These are phyloP conservation scores for Nigrospora oryzae DNA, from an alignment of 2,329 filamentous ascomycete genomes.

Conservation along the genomic window DNA sequence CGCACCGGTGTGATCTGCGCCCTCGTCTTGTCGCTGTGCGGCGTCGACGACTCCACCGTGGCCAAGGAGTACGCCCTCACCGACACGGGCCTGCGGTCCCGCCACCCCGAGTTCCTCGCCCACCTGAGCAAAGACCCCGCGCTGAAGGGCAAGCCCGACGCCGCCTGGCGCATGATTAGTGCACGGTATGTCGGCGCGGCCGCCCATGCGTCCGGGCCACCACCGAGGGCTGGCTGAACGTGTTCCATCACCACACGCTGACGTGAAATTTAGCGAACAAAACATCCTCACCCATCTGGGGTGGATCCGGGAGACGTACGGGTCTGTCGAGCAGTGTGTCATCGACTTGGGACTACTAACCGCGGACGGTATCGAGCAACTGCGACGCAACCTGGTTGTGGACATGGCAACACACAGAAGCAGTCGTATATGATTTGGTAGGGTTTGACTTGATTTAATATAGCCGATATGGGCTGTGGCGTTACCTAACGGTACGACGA, in stretches of 20 bases:
- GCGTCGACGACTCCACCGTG: conserved; percentile 42
- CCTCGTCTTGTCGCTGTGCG: conserved; percentile 48
- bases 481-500: too few species aligned
- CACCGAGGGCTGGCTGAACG: not conserved
- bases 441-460: too few species aligned
- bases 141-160: conserved; percentile 34
- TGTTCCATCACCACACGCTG: not conserved
- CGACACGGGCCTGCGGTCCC: conserved; percentile 39
- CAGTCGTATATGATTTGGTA: too few species aligned
- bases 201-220: not conserved
- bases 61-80: conserved; percentile 56
- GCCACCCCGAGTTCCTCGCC: conserved; percentile 24
- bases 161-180: conserved; percentile 36
- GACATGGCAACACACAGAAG: conserved; percentile 7
- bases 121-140: conserved; percentile 41
- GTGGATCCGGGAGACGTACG: conserved; percentile 51
- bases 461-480: too few species aligned
- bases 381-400: conserved; percentile 18
- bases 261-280: conserved; percentile 25
- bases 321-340: conserved; percentile 57
- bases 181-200: conserved; percentile 26
- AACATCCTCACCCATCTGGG: conserved; percentile 39
- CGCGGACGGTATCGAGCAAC: conserved; percentile 38
- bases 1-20: conserved; percentile 58
- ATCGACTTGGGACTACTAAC: conserved; percentile 47